phyloP scores from a whole-genome alignment of 352 stramenopile genomes.

The Blastocystis sp. region DNA sequence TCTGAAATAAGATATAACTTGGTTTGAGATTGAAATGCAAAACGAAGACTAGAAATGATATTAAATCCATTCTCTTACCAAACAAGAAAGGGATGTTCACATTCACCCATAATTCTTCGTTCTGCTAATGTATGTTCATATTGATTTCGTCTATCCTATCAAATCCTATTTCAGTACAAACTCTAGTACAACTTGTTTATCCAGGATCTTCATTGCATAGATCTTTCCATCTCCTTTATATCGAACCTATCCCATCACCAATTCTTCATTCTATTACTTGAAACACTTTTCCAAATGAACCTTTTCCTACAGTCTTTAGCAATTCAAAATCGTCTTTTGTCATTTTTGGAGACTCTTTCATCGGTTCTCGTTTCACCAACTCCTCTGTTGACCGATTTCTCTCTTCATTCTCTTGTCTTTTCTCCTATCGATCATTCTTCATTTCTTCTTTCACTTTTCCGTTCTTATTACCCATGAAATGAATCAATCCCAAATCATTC shows the following conservation, averaged over 20 bases:
- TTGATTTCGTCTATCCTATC: conserved; percentile 84
- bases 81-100: conserved; percentile 83
- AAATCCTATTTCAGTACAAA: conserved; percentile 70
- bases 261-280: conserved; percentile 36
- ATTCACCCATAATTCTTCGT: conserved; percentile 75
- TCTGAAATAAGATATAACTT: conserved; percentile 81
- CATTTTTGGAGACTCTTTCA: conserved; percentile 70
- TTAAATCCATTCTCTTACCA: conserved; percentile 36
- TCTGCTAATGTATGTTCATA: conserved; percentile 77
- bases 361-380: conserved; percentile 71
- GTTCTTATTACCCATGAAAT: conserved; percentile 3
- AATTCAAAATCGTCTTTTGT: conserved; percentile 83
- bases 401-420: conserved; percentile 19
- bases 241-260: conserved; percentile 75
- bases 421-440: not conserved
- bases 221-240: conserved; percentile 84
- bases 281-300: conserved; percentile 80
- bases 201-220: conserved; percentile 88
- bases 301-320: conserved; percentile 81
- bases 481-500: not conserved
- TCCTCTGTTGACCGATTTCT: conserved; percentile 69
- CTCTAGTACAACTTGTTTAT: conserved; percentile 83
- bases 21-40: conserved; percentile 78
- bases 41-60: conserved; percentile 70
- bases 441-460: not conserved